Conservation (phyloP, 148 eudicot species). For the Euryodendron excelsum region DNA sequence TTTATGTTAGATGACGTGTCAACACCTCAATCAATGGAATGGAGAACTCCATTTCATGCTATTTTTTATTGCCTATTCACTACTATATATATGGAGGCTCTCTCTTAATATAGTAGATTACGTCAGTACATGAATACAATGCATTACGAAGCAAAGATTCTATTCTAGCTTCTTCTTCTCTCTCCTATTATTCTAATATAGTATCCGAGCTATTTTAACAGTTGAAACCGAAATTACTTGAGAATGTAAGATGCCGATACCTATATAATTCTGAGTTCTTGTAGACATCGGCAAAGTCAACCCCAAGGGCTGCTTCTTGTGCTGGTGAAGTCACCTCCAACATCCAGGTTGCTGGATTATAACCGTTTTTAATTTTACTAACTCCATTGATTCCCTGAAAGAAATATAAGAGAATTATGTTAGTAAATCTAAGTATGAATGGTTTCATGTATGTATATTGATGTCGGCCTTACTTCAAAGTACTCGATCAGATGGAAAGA, state of each 20-base stretch:
- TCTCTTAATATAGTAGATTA: no score
- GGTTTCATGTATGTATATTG: background rate
- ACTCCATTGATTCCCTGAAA: slow-evolving; percentile 45
- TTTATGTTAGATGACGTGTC: no score
- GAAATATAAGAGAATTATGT: slow-evolving; percentile 4
- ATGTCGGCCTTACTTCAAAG: slow-evolving; percentile 41
- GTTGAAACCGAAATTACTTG: no score
- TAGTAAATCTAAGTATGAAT: background rate
- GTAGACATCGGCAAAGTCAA: slow-evolving; percentile 50
- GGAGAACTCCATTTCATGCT: no score
- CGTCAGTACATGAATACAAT: no score
- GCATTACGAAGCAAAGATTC: no score
- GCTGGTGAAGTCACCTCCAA: slow-evolving; percentile 54
- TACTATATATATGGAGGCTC: no score
- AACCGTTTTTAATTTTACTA: slow-evolving; percentile 54
- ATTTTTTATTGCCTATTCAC: no score
- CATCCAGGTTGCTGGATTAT: slow-evolving; percentile 74
- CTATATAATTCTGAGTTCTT: slow-evolving; percentile 42
- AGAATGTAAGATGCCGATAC: slow-evolving; percentile 15
- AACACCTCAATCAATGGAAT: no score
- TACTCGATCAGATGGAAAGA: slow-evolving; percentile 49
- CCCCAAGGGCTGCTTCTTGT: slow-evolving; percentile 49
- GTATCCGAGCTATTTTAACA: no score
- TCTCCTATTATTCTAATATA: no score
- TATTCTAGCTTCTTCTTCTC: no score